Evolutionary conservation across 1,139 yeast genomes (phyloP), one percentile per base, ranked within the genome.

Genomic region (Geotrichum siamense): DNA sequence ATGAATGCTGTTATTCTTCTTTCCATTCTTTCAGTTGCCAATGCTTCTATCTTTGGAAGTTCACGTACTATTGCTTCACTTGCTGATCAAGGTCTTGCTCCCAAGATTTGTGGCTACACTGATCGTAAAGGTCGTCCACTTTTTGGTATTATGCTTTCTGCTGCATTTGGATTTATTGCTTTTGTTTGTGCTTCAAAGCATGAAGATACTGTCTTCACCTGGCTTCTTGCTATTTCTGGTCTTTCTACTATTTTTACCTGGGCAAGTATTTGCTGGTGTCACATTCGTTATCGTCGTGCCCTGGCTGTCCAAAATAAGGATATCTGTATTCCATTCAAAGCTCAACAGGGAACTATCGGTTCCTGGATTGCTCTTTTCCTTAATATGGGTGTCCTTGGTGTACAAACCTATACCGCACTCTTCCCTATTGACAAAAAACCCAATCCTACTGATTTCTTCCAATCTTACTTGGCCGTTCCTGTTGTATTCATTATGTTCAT

Each of bases 151-250:
- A 56, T 70, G 20, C 61, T 74, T 34, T 77, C 85, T 33, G 64
- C 77, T 39, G 50, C 68, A 25, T 65, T 79, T 56, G 95, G 93
- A 26, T 69, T 82, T 41, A 71, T 85, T 42, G 76, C 83, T 50
- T 85, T 78, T 68, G 68, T 83, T 48, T 58, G 57, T 19, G 87
- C 86, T 41, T 86, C 93, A 13, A 76, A 85, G 26, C 76, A 79
- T 52, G 76, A 82, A 62, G 78, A 73, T 48, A 73, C 69, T 25
- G 83, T 84, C 19, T 86, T 86, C 65, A 71, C 69, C 56, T 86
- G 94, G 94, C 69, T 85, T 58, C 67, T 83, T 61, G 83, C 94
- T 23, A 68, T 85, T 44, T 82, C 93, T 20, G 93, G 93, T 47
- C 74, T 83, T 50, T 79, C 89, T 43, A 79, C 93, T 1, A 70